Percentiles rank a stretch among this genome's conserved stretches.
phyloP scores from a whole-genome alignment of 257 asterid species.

The Fraxinus americana region DNA sequence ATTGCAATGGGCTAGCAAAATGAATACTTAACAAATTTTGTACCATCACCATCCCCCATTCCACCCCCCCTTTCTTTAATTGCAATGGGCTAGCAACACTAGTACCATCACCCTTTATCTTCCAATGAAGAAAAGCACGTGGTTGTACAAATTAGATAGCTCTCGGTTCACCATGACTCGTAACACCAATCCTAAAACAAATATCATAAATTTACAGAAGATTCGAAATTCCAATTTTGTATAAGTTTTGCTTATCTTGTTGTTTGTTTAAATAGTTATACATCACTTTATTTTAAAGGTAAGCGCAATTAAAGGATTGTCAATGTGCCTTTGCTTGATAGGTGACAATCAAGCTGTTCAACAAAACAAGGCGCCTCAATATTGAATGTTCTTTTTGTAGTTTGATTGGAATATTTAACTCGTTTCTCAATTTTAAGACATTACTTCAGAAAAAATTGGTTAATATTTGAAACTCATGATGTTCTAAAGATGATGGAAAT shows the following conservation, averaged over 20 bases:
- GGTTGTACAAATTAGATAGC: too few species aligned
- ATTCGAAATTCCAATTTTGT: neutral
- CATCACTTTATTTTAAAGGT: neutral
- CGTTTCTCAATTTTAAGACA: neutral
- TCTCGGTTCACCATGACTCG: too few species aligned
- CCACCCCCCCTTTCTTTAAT: too few species aligned
- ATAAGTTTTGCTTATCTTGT: neutral
- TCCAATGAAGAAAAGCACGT: too few species aligned
- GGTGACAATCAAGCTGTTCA: neutral
- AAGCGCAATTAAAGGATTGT: too few species aligned
- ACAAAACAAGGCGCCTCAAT: neutral
- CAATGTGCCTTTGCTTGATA: neutral
- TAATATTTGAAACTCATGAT: neutral
- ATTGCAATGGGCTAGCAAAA: too few species aligned
- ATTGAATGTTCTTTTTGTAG: neutral
- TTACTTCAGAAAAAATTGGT: neutral
- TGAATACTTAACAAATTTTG: too few species aligned
- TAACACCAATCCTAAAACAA: neutral
- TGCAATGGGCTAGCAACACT: too few species aligned
- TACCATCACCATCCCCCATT: too few species aligned
- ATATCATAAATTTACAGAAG: neutral
- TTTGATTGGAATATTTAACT: neutral
- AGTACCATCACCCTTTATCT: too few species aligned
- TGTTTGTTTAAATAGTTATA: neutral
- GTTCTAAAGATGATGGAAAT: neutral